Percentiles rank a stretch among this genome's conserved stretches.
Conservation (phyloP, 1,284 basidiomycete species). For the Austroboletus novae-zelandiae region DNA sequence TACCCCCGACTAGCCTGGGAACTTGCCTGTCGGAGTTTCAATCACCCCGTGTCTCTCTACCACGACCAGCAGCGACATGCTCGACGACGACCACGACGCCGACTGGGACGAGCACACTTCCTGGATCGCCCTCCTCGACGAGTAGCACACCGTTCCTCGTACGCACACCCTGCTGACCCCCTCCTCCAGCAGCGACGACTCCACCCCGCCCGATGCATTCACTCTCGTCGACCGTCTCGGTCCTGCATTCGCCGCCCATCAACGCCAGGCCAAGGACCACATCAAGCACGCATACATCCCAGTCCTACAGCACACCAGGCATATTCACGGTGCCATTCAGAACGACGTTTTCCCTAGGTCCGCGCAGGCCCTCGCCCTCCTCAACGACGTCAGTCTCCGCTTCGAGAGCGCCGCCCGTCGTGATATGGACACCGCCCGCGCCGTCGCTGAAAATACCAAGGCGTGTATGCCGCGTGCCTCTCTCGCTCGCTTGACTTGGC, state of each 20-base stretch:
- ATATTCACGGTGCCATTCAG: constrained; percentile 28
- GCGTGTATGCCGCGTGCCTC: constrained; percentile 17
- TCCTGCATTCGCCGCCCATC: constrained; percentile 24
- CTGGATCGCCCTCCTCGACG: constrained; percentile 30
- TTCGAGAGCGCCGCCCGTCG: constrained; percentile 19
- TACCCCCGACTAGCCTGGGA: constrained; percentile 3
- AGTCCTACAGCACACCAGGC: constrained; percentile 25
- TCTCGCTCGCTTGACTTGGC: constrained; percentile 8
- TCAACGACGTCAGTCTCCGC: constrained; percentile 16
- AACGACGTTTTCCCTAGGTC: constrained; percentile 18
- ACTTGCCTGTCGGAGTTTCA: constrained; percentile 27
- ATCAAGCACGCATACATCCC: constrained; percentile 24
- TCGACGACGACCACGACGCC: constrained; percentile 7
- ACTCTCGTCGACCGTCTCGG: constrained; percentile 27
- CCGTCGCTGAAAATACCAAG: constrained; percentile 19
- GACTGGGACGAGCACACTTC: constrained; percentile 31
- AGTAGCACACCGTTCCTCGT: constrained; percentile 10
- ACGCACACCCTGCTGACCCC: constrained; percentile 1
- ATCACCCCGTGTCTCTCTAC: constrained; percentile 7
- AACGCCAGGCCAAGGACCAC: constrained; percentile 15
- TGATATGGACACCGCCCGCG: constrained; percentile 13
- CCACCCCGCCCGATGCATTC: constrained; percentile 8
- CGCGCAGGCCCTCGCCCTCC: constrained; percentile 13
- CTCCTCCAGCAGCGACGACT: constrained; percentile 18
- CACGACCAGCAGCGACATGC: constrained; percentile 7